Conservation (phyloP, 352 stramenopile genomes). For the Globisporangium radiosum region DNA sequence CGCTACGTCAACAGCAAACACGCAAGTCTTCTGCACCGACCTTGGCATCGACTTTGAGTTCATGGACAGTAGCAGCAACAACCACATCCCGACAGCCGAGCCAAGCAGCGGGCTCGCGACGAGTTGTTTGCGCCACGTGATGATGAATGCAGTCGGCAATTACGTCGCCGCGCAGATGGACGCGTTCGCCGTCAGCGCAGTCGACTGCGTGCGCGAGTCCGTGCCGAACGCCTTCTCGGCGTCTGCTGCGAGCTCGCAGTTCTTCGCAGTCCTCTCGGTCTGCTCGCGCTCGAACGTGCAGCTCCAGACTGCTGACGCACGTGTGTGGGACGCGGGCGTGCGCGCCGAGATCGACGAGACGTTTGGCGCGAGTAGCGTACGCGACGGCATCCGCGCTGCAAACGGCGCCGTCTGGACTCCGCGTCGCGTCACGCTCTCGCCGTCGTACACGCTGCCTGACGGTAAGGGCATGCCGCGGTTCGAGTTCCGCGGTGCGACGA, state of each 20-base stretch:
- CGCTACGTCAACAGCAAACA: neutral
- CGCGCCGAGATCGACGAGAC: constrained; percentile 18
- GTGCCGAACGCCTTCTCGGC: constrained; percentile 14
- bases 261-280: constrained; percentile 28
- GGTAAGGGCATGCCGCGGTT: constrained; percentile 37
- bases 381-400: constrained; percentile 7
- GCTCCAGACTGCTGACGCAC: constrained; percentile 15
- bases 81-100: neutral
- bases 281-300: constrained; percentile 42
- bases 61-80: constrained; percentile 14
- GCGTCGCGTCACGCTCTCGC: constrained; percentile 23
- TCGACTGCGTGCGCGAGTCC: constrained; percentile 37
- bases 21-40: constrained; percentile 36
- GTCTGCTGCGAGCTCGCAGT: constrained; percentile 8
- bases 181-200: constrained; percentile 27
- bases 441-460: constrained; percentile 25
- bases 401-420: constrained; percentile 21
- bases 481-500: constrained; percentile 24
- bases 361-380: constrained; percentile 5
- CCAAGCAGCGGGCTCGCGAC: constrained; percentile 3
- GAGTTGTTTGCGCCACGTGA: constrained; percentile 26
- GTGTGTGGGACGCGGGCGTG: constrained; percentile 19
- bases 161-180: constrained; percentile 29
- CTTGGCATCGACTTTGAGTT: constrained; percentile 40
- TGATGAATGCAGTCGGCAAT: constrained; percentile 26